A percentile compares a stretch with the other conserved stretches of the same genome.
Conservation (phyloP, 1,284 basidiomycete genomes). For the Ganoderma multipileum region DNA sequence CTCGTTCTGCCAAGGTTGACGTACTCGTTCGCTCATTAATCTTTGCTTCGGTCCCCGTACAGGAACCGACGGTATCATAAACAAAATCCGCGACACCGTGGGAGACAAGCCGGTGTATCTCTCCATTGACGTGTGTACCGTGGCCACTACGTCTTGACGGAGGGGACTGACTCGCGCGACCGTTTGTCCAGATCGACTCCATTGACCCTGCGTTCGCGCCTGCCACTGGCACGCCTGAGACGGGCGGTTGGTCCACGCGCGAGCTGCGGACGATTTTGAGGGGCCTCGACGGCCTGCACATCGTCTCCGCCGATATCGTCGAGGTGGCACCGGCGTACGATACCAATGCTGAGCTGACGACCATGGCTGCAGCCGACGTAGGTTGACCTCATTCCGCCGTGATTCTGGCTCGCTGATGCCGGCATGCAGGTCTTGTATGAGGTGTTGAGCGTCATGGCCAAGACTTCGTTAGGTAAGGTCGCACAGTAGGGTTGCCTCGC, state of each 20-base stretch:
- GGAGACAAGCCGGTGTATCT: slow-evolving; percentile 75
- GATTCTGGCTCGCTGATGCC: slow-evolving; percentile 16
- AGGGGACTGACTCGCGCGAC: neutral
- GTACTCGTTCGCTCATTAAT: slow-evolving; percentile 5
- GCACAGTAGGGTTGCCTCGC: slow-evolving; percentile 23
- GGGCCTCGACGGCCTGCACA: slow-evolving; percentile 74
- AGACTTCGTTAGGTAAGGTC: slow-evolving; percentile 74
- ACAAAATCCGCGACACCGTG: slow-evolving; percentile 74
- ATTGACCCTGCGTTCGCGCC: slow-evolving; percentile 83
- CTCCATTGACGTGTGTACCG: slow-evolving; percentile 66
- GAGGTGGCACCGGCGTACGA: slow-evolving; percentile 86
- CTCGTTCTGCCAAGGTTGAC: neutral
- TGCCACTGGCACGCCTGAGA: slow-evolving; percentile 77
- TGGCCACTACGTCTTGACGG: neutral
- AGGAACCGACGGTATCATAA: slow-evolving; percentile 73
- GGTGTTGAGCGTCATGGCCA: slow-evolving; percentile 79
- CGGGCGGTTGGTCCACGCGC: slow-evolving; percentile 79
- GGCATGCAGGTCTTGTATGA: slow-evolving; percentile 66
- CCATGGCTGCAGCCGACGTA: slow-evolving; percentile 83
- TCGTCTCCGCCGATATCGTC: slow-evolving; percentile 82
- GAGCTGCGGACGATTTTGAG: slow-evolving; percentile 78
- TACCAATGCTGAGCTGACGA: slow-evolving; percentile 79
- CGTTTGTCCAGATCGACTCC: slow-evolving; percentile 64
- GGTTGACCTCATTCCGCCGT: slow-evolving; percentile 35
- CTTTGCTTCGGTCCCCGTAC: neutral